These are phyloP conservation scores for Salvia sclarea DNA, from an alignment of 305 asterid genomes.

Conservation along the genomic window DNA sequence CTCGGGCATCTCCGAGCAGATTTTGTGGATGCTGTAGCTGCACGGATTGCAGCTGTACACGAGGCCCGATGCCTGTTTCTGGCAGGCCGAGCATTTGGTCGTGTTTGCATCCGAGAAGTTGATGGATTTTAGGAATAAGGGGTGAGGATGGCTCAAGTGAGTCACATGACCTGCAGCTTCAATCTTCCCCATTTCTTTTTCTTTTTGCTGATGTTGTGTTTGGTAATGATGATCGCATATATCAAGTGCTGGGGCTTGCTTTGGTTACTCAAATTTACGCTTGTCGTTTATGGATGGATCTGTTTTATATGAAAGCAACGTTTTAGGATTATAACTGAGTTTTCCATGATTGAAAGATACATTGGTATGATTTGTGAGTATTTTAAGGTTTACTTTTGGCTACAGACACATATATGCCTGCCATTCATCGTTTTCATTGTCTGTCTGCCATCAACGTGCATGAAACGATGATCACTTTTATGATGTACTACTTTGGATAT, in stretches of 20 bases:
- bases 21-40: slow-evolving; percentile 37
- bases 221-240: neutral
- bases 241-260: slow-evolving; percentile 3
- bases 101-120: slow-evolving; percentile 3
- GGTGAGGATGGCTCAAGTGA: slow-evolving; percentile 55
- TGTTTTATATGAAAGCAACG: neutral
- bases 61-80: slow-evolving; percentile 29
- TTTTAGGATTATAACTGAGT: slow-evolving; percentile 4
- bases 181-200: slow-evolving; percentile 26
- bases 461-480: too few relatives aligned
- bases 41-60: slow-evolving; percentile 37
- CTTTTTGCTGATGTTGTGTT: neutral
- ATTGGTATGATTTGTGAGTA: slow-evolving; percentile 13
- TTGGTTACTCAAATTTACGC: slow-evolving; percentile 1
- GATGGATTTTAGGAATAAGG: slow-evolving; percentile 27
- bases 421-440: neutral
- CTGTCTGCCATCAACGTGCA: neutral
- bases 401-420: neutral
- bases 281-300: neutral
- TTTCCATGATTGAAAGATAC: slow-evolving; percentile 15
- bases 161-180: slow-evolving; percentile 23
- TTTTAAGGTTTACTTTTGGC: neutral
- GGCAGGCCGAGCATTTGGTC: slow-evolving; percentile 38
- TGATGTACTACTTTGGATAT: too few relatives aligned
- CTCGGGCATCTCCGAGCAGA: slow-evolving; percentile 43